Evolutionary conservation across 2,329 filamentous ascomycete species (phyloP), one percentile per base, ranked within the genome.

Genomic region (Nigrograna mackinnonii): DNA sequence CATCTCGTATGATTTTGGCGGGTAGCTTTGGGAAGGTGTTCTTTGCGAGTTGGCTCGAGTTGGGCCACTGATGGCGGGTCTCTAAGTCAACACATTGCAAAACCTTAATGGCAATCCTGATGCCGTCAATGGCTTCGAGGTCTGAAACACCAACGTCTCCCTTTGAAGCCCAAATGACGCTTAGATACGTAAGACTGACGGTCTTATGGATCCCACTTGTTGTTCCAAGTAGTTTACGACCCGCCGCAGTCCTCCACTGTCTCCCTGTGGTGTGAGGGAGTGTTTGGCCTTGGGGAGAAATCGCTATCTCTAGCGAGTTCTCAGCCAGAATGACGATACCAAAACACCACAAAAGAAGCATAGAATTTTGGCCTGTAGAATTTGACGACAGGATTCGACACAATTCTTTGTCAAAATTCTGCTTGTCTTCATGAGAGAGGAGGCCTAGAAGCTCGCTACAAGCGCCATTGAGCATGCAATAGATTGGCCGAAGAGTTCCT

Each of bases 381-480:
- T 54, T 55, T 2, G 60, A 60, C 1, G 50, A 55, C 1, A 68
- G 40, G 17, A 67, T 58, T 5, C 54, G 47, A 37, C 51, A 55
- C 19, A 68, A 33, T 21, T 59, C 52, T 13, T 52, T 42, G 21
- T 68, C 63, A 17, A 67, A 62, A 9, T 46, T 42, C 22, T 57
- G 50, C 22, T 46, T 49, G 11, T 39, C 33, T 5, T 57, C 54
- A 4, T 47, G 12, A 2, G 62, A 48, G 16, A 69, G 50, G 7
- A 62, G 38, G 13, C 35, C 35, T 6, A 64, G 44, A 2, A 70
- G 55, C 3, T 55, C 54, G 17, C 50, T 43, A 42, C 67, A 69
- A n/a, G 66, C 64, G 34, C 67, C 67, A 42, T 64, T 61, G 18
- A 69, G 54, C 54, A 68, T 62, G 14, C 38, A 48, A 21, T 67